phyloP scores from a whole-genome alignment of 805 yeast genomes.

The Cephaloascus fragrans region DNA sequence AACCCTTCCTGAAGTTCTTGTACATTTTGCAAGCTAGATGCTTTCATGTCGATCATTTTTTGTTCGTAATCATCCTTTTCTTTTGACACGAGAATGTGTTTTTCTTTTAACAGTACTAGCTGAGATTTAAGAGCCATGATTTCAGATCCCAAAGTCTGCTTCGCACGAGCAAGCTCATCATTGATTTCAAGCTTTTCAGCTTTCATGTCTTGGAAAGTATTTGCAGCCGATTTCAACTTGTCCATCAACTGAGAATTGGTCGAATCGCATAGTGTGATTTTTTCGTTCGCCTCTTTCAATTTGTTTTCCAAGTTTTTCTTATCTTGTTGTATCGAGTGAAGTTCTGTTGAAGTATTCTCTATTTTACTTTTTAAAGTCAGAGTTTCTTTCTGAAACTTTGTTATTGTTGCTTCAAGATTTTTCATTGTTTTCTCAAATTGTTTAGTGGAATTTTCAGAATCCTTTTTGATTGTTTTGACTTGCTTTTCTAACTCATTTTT shows the following conservation, averaged over 20 bases:
- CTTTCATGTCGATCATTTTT: too few relatives aligned
- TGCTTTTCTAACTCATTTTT: constrained; percentile 40
- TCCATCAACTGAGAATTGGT: constrained; percentile 27
- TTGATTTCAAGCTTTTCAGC: constrained; percentile 8
- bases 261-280: constrained; percentile 17
- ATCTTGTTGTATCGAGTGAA: constrained; percentile 14
- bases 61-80: too few relatives aligned
- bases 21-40: too few relatives aligned
- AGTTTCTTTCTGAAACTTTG: constrained; percentile 12
- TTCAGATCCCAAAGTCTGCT: not conserved
- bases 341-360: constrained; percentile 10
- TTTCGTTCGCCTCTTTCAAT: constrained; percentile 11
- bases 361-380: constrained; percentile 15
- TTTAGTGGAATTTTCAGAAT: constrained; percentile 16
- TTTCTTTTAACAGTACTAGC: too few relatives aligned
- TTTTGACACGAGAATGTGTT: too few relatives aligned
- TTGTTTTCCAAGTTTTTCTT: constrained; percentile 11
- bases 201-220: constrained; percentile 21
- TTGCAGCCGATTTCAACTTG: constrained; percentile 28
- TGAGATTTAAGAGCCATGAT: not conserved
- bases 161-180: too few relatives aligned
- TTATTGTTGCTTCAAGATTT: constrained; percentile 12
- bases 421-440: constrained; percentile 22
- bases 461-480: constrained; percentile 32
- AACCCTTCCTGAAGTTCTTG: too few relatives aligned